Conservation (phyloP, 306 rosid species). For the Sicyos edulis region DNA sequence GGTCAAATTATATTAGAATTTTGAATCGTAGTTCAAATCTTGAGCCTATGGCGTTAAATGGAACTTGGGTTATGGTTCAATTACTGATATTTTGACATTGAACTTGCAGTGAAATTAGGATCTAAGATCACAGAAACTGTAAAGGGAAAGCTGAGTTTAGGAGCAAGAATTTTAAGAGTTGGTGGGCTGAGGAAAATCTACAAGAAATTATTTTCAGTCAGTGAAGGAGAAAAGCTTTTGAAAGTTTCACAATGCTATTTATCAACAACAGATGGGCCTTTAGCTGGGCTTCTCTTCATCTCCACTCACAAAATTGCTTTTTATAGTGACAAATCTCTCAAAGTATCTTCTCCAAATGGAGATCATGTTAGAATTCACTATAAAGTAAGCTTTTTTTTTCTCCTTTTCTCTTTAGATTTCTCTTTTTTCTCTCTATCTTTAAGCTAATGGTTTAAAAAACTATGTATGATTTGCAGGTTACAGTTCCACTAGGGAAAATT, state of each 20-base stretch:
- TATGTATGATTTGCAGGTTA: slow-evolving; percentile 11
- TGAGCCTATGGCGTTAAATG: background rate
- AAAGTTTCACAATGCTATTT: slow-evolving; percentile 16
- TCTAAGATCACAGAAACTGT: slow-evolving; percentile 49
- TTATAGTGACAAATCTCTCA: slow-evolving; percentile 4
- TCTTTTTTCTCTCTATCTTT: background rate
- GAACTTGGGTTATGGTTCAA: background rate
- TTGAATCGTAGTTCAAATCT: background rate
- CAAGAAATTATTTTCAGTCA: slow-evolving; percentile 1
- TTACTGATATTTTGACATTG: background rate
- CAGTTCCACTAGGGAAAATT: slow-evolving; percentile 8
- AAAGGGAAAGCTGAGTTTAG: slow-evolving; percentile 70
- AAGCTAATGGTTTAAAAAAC: background rate
- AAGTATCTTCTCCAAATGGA: slow-evolving; percentile 9
- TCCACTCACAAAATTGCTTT: slow-evolving; percentile 12
- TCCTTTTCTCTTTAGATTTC: background rate
- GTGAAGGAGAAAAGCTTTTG: slow-evolving; percentile 15
- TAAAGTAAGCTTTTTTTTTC: background rate
- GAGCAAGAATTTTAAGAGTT: slow-evolving; percentile 44
- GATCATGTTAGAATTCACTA: slow-evolving; percentile 3
- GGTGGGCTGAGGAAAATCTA: slow-evolving; percentile 14
- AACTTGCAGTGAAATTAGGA: slow-evolving; percentile 57
- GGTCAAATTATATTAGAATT: background rate
- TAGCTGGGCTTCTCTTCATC: slow-evolving; percentile 18
- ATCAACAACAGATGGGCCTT: slow-evolving; percentile 16